Evolutionary conservation across 371 early-diverging fungal genomes (phyloP).

Genomic region (Mucor velutinosus): DNA sequence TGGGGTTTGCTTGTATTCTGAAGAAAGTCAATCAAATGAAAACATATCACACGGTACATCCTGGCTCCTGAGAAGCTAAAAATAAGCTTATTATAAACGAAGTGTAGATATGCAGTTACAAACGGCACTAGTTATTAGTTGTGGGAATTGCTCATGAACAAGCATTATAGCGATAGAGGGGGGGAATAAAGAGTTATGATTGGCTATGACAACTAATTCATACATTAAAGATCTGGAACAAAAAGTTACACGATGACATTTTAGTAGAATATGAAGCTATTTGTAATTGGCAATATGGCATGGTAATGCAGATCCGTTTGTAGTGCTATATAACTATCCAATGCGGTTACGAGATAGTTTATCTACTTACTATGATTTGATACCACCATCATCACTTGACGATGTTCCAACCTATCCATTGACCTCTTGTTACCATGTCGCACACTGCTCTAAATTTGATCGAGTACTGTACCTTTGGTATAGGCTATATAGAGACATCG

Average conservation of each 20-base stretch:
- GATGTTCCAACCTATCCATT: neutral
- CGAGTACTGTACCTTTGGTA: neutral
- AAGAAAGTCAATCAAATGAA: neutral
- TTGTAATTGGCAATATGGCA: neutral
- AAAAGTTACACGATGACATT: neutral
- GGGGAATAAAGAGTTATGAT: neutral
- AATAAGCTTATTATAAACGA: neutral
- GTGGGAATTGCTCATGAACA: slow-evolving; percentile 14
- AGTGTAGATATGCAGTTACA: neutral
- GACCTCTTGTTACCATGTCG: neutral
- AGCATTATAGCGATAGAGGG: neutral
- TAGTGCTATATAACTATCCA: neutral
- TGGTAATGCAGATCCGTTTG: neutral
- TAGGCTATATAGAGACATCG: neutral
- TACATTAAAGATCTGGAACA: neutral
- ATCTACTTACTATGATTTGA: neutral
- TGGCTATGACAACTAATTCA: slow-evolving; percentile 14
- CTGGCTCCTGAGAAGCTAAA: neutral
- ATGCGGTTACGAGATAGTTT: neutral
- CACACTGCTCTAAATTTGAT: neutral
- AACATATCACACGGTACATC: neutral
- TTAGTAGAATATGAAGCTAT: neutral
- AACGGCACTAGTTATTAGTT: neutral
- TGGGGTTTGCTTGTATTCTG: neutral
- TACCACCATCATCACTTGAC: slow-evolving; percentile 1